A percentile compares a stretch with the other conserved stretches of the same genome.
These are phyloP conservation scores for Ophiostoma triangulosporum DNA, from an alignment of 2,329 filamentous ascomycete genomes.

Conservation along the genomic window DNA sequence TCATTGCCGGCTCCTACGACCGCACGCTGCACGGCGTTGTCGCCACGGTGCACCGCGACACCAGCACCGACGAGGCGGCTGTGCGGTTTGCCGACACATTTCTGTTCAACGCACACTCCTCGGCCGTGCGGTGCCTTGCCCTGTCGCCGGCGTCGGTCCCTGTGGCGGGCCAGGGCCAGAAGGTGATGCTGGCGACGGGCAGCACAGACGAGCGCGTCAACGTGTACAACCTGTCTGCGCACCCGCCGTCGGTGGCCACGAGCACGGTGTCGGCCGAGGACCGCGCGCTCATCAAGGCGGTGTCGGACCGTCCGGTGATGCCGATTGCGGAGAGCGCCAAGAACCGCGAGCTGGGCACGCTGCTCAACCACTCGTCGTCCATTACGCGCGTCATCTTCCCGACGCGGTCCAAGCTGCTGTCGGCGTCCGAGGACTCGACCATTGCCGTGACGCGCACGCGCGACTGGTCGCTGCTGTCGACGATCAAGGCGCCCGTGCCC, in stretches of 20 bases:
- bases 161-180: conserved; percentile 51
- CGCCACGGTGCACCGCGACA: conserved; percentile 41
- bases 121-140: conserved; percentile 78
- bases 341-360: conserved; percentile 75
- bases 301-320: conserved; percentile 47
- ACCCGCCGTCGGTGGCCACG: conserved; percentile 40
- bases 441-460: conserved; percentile 76
- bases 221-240: conserved; percentile 73
- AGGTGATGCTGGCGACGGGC: conserved; percentile 79
- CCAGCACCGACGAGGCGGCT: neutral
- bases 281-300: conserved; percentile 47
- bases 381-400: conserved; percentile 74
- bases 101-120: conserved; percentile 85
- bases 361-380: conserved; percentile 75
- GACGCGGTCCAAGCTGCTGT: conserved; percentile 73
- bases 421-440: conserved; percentile 80
- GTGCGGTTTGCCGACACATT: conserved; percentile 72
- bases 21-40: conserved; percentile 81
- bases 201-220: conserved; percentile 92
- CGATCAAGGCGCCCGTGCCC: conserved; percentile 77
- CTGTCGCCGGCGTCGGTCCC: conserved; percentile 62
- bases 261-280: conserved; percentile 18
- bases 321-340: conserved; percentile 65
- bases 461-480: conserved; percentile 79
- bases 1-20: conserved; percentile 90